These are phyloP conservation scores for grape (Vitis vinifera) DNA, from an alignment of 164 flowering plant species.

Conservation along the genomic window DNA sequence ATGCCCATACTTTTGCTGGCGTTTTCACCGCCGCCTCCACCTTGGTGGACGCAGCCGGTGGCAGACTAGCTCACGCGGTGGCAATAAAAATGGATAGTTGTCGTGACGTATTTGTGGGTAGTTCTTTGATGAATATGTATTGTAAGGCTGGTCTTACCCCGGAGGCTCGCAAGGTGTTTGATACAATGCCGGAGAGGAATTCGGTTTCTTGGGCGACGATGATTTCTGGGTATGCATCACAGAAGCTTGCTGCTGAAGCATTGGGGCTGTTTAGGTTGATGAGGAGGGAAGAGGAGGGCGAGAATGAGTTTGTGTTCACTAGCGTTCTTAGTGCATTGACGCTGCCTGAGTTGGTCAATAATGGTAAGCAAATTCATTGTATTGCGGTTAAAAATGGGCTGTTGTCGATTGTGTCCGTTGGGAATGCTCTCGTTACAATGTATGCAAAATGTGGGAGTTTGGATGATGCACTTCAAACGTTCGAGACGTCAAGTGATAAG, in stretches of 20 bases:
- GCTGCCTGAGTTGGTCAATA: conserved; percentile 25
- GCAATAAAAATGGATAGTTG: conserved; percentile 35
- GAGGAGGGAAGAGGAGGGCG: conserved; percentile 33
- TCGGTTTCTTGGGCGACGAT: conserved; percentile 75
- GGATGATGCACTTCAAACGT: conserved; percentile 46
- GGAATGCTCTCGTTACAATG: conserved; percentile 71
- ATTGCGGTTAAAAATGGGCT: conserved; percentile 52
- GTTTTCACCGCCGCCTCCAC: conserved; percentile 56
- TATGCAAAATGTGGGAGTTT: conserved; percentile 64
- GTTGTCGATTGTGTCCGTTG: conserved; percentile 45
- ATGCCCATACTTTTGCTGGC: conserved; percentile 67
- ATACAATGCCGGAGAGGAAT: conserved; percentile 70
- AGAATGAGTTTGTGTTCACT: conserved; percentile 63
- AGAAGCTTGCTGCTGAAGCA: conserved; percentile 41
- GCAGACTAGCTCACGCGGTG: conserved; percentile 55
- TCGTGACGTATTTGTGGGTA: conserved; percentile 65
- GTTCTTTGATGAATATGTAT: conserved; percentile 61
- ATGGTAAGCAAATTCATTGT: conserved; percentile 59
- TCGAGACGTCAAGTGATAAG: conserved; percentile 48
- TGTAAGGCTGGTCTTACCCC: conserved; percentile 51
- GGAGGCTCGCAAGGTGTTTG: conserved; percentile 67
- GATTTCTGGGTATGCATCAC: conserved; percentile 77
- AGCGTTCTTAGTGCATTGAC: conserved; percentile 62
- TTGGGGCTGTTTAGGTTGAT: conserved; percentile 43
- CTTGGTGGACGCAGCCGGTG: conserved; percentile 21